phyloP scores from a whole-genome alignment of 306 rosid genomes.

The Calophaca sinica region DNA sequence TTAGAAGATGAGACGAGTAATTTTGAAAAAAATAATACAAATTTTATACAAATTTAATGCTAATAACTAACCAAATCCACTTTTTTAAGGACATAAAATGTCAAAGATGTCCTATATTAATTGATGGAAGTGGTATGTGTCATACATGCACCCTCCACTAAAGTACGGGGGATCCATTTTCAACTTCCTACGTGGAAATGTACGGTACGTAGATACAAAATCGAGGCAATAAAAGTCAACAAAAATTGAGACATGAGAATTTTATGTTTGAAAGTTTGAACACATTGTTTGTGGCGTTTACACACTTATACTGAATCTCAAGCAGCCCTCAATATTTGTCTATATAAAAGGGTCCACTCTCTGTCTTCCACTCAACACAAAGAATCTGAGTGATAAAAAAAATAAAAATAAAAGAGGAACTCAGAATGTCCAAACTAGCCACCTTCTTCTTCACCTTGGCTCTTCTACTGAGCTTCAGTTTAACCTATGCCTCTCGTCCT shows the following conservation, averaged over 20 bases:
- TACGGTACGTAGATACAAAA: not conserved
- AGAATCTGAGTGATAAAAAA: conserved; percentile 8
- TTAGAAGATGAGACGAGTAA: too few species aligned
- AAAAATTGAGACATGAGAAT: conserved; percentile 32
- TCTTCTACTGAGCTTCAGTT: conserved; percentile 60
- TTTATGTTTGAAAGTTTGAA: conserved; percentile 36
- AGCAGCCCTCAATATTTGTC: conserved; percentile 16
- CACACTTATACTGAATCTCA: conserved; percentile 30
- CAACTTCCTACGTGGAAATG: not conserved
- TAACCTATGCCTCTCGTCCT: conserved; percentile 55
- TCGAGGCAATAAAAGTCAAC: conserved; percentile 36
- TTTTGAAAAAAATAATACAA: too few species aligned
- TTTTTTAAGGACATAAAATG: too few species aligned
- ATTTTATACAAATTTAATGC: too few species aligned
- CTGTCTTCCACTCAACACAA: conserved; percentile 24
- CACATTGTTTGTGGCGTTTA: conserved; percentile 28
- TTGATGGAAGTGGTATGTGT: too few species aligned
- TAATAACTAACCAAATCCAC: too few species aligned
- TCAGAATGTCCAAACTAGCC: conserved; percentile 54
- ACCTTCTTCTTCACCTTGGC: conserved; percentile 59
- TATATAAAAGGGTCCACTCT: conserved; percentile 32
- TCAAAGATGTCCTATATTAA: too few species aligned
- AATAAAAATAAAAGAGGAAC: not conserved
- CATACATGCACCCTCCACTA: conserved; percentile 5
- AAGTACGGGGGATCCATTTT: not conserved